A percentile compares a stretch with the other conserved stretches of the same genome.
Evolutionary conservation across 495 filamentous ascomycete species (phyloP).

Genomic region (Daldinia caldariorum): DNA sequence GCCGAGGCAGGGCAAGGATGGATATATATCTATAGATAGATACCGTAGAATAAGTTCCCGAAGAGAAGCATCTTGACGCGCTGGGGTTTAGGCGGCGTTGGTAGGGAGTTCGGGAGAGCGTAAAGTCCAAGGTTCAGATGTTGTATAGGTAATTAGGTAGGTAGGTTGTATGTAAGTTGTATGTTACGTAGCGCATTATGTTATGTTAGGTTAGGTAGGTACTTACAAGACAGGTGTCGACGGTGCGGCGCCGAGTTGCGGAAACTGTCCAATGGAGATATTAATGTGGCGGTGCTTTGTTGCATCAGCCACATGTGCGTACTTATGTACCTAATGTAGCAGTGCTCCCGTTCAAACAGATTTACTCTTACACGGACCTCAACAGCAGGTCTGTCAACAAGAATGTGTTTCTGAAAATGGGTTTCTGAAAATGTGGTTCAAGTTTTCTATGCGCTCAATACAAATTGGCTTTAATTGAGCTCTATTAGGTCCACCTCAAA

Average conservation of each 20-base stretch:
- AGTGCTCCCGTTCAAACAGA: neutral
- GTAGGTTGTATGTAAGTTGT: neutral
- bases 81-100: slow-evolving; percentile 23
- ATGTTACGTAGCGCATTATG: neutral
- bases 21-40: too few relatives aligned
- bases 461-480: neutral
- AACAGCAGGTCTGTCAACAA: slow-evolving; percentile 28
- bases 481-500: neutral
- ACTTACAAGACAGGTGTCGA: slow-evolving; percentile 43
- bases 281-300: slow-evolving; percentile 22
- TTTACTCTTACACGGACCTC: neutral
- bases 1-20: slow-evolving; percentile 10
- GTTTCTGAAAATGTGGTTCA: neutral
- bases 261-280: neutral
- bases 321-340: too few relatives aligned
- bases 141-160: neutral
- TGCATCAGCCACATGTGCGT: neutral
- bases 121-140: neutral
- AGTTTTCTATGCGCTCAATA: neutral
- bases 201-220: too few relatives aligned
- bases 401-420: slow-evolving; percentile 10
- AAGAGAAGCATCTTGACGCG: slow-evolving; percentile 70
- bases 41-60: slow-evolving; percentile 79
- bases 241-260: slow-evolving; percentile 35
- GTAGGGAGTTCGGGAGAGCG: slow-evolving; percentile 7